Evolutionary conservation across 768 basidiomycete genomes (phyloP).

Genomic region (Leucocoprinus birnbaumii): DNA sequence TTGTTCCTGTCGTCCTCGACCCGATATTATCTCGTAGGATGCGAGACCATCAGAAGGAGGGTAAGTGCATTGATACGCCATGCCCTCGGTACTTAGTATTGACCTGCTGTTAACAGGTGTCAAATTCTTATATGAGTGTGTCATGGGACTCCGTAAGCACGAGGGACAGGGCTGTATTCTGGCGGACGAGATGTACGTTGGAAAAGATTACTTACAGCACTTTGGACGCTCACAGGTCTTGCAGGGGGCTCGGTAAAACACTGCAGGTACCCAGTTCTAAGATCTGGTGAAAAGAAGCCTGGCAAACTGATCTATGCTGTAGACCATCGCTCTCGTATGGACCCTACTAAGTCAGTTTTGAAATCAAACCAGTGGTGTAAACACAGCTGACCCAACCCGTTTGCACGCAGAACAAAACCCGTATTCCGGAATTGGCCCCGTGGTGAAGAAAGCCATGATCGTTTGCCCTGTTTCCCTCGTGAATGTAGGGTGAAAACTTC

Average conservation of each 20-base stretch:
- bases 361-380: neutral
- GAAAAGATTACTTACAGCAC: too few relatives aligned
- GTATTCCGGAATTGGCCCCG: conserved; percentile 53
- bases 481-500: conserved; percentile 46
- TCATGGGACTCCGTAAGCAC: conserved; percentile 90
- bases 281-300: neutral
- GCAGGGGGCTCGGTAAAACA: conserved; percentile 95
- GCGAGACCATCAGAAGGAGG: conserved; percentile 89
- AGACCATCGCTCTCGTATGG: conserved; percentile 93
- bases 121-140: conserved; percentile 91
- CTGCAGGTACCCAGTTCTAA: conserved; percentile 51
- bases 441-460: conserved; percentile 80
- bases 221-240: neutral
- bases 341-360: conserved; percentile 76
- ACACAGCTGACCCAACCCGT: neutral
- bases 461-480: conserved; percentile 93
- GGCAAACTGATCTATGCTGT: conserved; percentile 1
- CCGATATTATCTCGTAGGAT: conserved; percentile 76
- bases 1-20: conserved; percentile 87
- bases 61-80: conserved; percentile 28
- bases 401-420: conserved; percentile 72
- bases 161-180: conserved; percentile 94
- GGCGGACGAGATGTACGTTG: conserved; percentile 86
- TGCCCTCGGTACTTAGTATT: neutral
- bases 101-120: conserved; percentile 43